Evolutionary conservation across 192 early-diverging fungal genomes (phyloP), one percentile per base, ranked within the genome.

Genomic region (Martensiomyces pterosporus): DNA sequence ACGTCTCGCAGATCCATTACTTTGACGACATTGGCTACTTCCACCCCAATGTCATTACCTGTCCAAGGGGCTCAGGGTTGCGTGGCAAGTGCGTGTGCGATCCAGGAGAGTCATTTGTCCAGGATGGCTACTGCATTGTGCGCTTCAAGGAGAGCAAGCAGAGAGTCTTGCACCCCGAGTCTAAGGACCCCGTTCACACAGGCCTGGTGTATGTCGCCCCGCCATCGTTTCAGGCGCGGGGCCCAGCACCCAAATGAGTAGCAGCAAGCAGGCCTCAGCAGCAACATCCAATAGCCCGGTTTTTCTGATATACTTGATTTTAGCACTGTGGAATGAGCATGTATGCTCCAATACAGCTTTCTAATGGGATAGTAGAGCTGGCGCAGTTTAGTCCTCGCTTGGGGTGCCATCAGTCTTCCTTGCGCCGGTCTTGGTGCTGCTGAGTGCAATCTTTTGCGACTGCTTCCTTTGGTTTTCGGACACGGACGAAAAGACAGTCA

Each of bases 11-110:
- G 36, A 67, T 86, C 1, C 83, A 85, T 40, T 88, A 75, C 57
- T 88, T 88, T 60, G 68, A 87, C 49, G 80, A 85, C 50, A 85
- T 87, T 42, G 85, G 83, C 2, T 85, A 85, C 57, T 57, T 49
- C 29, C 80, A 82, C 42, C 64, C 61, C 3, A 45, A 47, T 10
- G 68, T 75, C 50, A 32, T 36, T 9, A 56, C 50, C 12, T 76
- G 73, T 15, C 73, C 73, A 0, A 64, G 56, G 9, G 75, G 78
- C 18, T 69, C 73, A 17, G 59, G 45, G 21, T 55, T 56, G 35
- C 55, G 59, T 21, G 64, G 64, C 41, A 57, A 51, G 46, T 75
- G 71, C 33, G 52, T 75, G 22, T 75, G 71, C 39, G 60, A 75
- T 37, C 40, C 64, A 2, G 49, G 52, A 7, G 13, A 33, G 22